Evolutionary conservation across 352 stramenopile genomes (phyloP).

Genomic region (Albugo candida): DNA sequence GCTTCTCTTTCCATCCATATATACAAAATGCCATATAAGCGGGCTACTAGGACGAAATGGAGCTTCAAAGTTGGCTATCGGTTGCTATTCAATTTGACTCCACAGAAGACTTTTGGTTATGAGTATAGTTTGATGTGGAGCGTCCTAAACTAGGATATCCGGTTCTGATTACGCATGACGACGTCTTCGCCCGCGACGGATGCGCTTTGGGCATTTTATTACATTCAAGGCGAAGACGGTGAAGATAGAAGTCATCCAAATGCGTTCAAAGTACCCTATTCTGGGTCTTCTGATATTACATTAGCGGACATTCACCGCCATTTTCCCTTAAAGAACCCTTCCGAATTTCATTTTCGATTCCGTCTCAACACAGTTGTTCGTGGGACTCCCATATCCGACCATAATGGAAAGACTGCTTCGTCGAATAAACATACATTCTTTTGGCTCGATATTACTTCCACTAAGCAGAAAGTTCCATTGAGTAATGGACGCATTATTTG

Average conservation of each 20-base stretch:
- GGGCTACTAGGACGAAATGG: too few species aligned
- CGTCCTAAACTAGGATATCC: too few species aligned
- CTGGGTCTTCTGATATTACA: slow-evolving; percentile 23
- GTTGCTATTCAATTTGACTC: too few species aligned
- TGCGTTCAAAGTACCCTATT: slow-evolving; percentile 37
- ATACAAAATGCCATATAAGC: too few species aligned
- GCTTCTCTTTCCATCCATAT: too few species aligned
- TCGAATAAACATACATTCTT: slow-evolving; percentile 33
- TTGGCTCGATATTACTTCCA: slow-evolving; percentile 47
- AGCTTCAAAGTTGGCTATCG: too few species aligned
- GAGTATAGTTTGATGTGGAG: too few species aligned
- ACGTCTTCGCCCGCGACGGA: too few species aligned
- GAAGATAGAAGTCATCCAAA: slow-evolving; percentile 71
- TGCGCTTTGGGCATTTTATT: slow-evolving; percentile 66
- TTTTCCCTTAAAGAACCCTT: slow-evolving; percentile 25
- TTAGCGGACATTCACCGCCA: slow-evolving; percentile 43
- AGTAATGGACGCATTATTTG: slow-evolving; percentile 61
- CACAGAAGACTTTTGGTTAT: too few species aligned
- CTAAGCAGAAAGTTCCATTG: slow-evolving; percentile 43
- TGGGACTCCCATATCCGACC: not conserved
- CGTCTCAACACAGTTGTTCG: slow-evolving; percentile 37
- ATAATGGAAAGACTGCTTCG: slow-evolving; percentile 4
- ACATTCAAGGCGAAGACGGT: slow-evolving; percentile 71
- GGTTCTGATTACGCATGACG: too few species aligned
- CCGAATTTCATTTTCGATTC: slow-evolving; percentile 72